phyloP scores from a whole-genome alignment of 108 stramenopile species.

The Fragilariopsis cylindrus region DNA sequence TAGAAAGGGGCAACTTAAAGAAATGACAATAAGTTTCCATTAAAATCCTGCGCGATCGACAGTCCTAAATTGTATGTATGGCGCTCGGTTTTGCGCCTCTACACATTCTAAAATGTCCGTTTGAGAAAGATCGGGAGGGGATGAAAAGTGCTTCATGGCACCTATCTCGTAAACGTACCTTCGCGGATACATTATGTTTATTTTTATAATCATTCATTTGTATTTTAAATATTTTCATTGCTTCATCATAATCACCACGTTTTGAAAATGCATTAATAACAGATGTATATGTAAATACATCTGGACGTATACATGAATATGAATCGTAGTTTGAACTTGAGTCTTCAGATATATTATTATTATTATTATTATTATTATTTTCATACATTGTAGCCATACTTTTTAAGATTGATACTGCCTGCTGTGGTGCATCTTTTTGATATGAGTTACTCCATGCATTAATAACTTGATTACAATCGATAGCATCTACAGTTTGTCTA shows the following conservation, averaged over 20 bases:
- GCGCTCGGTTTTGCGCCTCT: no score
- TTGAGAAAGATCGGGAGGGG: no score
- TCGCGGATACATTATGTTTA: neutral
- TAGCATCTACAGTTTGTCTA: neutral
- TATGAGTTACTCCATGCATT: conserved; percentile 64
- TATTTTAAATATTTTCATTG: neutral
- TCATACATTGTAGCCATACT: conserved; percentile 23
- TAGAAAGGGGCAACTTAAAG: no score
- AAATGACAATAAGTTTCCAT: no score
- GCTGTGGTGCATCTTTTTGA: conserved; percentile 51
- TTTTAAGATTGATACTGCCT: conserved; percentile 56
- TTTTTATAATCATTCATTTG: conserved; percentile 3
- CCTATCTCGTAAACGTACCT: neutral
- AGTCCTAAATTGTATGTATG: no score
- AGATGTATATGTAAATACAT: conserved; percentile 63
- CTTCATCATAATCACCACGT: conserved; percentile 16
- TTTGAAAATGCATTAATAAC: conserved; percentile 76
- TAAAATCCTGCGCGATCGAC: no score
- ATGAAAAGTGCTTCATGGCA: no score
- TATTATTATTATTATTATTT: no score
- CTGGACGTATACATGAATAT: conserved; percentile 46
- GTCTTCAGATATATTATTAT: no score
- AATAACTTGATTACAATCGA: conserved; percentile 27
- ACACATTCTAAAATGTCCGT: no score
- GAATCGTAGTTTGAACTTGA: no score